These are phyloP conservation scores for Colletotrichum trifolii DNA, from an alignment of 2,329 filamentous ascomycete genomes.

Conservation along the genomic window DNA sequence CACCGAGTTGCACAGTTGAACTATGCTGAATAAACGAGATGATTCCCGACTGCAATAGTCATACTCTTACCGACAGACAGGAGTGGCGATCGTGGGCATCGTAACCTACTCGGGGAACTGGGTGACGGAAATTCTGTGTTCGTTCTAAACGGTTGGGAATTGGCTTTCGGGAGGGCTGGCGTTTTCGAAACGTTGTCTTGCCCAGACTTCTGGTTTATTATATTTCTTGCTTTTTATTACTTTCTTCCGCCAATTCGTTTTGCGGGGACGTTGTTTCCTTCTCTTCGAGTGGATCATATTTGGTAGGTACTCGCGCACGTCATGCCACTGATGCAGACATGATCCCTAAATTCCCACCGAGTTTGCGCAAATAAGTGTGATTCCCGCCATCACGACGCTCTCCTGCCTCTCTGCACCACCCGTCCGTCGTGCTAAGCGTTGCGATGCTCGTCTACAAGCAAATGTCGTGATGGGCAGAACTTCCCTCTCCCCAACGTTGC, in stretches of 20 bases:
- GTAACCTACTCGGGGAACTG: too few relatives aligned
- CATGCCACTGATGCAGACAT: constrained; percentile 2
- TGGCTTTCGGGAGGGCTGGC: constrained; percentile 27
- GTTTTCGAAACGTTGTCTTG: constrained; percentile 33
- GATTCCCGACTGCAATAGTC: too few relatives aligned
- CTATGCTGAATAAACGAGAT: too few relatives aligned
- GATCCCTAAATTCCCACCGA: too few relatives aligned
- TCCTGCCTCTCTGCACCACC: too few relatives aligned
- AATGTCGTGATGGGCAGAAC: neutral
- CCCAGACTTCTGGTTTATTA: constrained; percentile 26
- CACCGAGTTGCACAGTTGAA: too few relatives aligned
- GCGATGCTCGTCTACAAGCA: too few relatives aligned
- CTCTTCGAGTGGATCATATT: constrained; percentile 4
- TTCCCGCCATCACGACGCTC: neutral
- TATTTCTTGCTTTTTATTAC: neutral
- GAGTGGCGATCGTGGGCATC: too few relatives aligned
- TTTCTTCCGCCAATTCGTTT: neutral
- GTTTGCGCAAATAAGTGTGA: too few relatives aligned
- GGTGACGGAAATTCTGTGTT: neutral
- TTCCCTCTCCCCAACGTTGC: neutral
- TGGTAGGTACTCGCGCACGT: constrained; percentile 8
- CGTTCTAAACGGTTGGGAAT: constrained; percentile 27
- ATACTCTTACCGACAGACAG: neutral
- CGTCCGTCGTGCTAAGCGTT: too few relatives aligned
- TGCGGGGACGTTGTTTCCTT: constrained; percentile 15